Base-by-base conservation (phyloP, 768 basidiomycete species). In the Tylopilus vinaceipallidus region DNA sequence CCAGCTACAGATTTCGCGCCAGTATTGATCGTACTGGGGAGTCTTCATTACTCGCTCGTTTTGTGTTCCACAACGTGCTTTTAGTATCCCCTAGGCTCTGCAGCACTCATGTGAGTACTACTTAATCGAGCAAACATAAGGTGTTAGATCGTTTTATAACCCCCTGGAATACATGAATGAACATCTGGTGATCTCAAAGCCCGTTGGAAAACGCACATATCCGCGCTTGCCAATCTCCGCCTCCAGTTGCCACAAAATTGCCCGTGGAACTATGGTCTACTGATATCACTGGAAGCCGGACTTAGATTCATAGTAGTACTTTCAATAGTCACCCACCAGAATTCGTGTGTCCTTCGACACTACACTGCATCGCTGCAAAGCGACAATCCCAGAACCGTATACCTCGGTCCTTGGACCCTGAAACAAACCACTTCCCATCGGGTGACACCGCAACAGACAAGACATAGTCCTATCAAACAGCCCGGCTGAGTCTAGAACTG, bases 391-490 rank as follows among this genome's bases (percentile, higher is more conserved):
- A 92, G 65, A 95, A 93, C 67, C 95, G 91, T 47, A 99, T 93
- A 1, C 92, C 88, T 12, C 97, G 88, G 66, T 99, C 97, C 72
- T 98, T 98, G 33, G 84, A 86, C 44, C 97, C 95, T 11, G 91
- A 94, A 11, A 97, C 95, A 58, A 98, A 86, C 90, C 93, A 88
- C 56, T 90, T 83, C 52, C 91, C 91, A 68, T 98, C 95, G 55
- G 91, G 88, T 40, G 91, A 92, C 41, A 94, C 90, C n/a, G 83
- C 83, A 39, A 86, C 84, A 40, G 80, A 81, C 43, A 88, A 74
- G 50, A 88, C 86, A 51, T 86, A 88, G 65, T 88, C 85, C 81
- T 83, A 57, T 30, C 2, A n/a, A 32, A 24, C 40, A 37, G 43
- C 24, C 4, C n/a, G n/a, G 37, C 41, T 54, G 19, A 58, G 49